Percentiles rank a stretch among this genome's conserved stretches.
phyloP scores from a whole-genome alignment of 306 rosid genomes.

The Leucaena leucocephala region DNA sequence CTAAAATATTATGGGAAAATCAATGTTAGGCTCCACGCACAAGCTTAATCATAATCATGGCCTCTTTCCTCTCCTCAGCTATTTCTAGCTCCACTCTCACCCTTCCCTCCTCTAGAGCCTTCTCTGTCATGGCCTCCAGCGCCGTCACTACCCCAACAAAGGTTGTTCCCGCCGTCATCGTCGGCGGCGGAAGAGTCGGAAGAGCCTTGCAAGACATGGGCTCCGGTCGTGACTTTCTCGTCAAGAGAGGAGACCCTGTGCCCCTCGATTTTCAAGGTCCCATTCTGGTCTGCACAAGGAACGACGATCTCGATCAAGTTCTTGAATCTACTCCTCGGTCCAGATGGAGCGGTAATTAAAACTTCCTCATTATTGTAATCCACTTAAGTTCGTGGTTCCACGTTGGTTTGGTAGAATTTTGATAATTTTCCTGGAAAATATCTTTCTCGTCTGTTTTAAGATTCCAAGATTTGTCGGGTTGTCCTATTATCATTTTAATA shows the following conservation, averaged over 20 bases:
- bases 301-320: constrained; percentile 89
- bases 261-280: constrained; percentile 78
- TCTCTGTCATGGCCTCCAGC: constrained; percentile 40
- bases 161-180: constrained; percentile 81
- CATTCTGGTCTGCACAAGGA: constrained; percentile 83
- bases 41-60: constrained; percentile 26
- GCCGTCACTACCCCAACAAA: constrained; percentile 37
- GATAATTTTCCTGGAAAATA: background rate
- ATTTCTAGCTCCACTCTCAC: constrained; percentile 44
- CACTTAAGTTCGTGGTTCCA: background rate
- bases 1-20: background rate
- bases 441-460: background rate
- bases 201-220: constrained; percentile 82
- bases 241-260: constrained; percentile 73
- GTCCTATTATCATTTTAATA: background rate
- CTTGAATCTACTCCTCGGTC: constrained; percentile 77
- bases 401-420: background rate
- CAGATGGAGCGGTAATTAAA: constrained; percentile 75
- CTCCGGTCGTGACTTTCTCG: constrained; percentile 61
- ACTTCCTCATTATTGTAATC: background rate
- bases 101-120: constrained; percentile 32
- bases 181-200: constrained; percentile 90
- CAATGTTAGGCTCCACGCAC: constrained; percentile 8
- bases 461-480: background rate
- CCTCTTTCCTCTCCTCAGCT: constrained; percentile 40